Conservation (phyloP, 1,284 basidiomycete species). For the Irpex rosettiformis region DNA sequence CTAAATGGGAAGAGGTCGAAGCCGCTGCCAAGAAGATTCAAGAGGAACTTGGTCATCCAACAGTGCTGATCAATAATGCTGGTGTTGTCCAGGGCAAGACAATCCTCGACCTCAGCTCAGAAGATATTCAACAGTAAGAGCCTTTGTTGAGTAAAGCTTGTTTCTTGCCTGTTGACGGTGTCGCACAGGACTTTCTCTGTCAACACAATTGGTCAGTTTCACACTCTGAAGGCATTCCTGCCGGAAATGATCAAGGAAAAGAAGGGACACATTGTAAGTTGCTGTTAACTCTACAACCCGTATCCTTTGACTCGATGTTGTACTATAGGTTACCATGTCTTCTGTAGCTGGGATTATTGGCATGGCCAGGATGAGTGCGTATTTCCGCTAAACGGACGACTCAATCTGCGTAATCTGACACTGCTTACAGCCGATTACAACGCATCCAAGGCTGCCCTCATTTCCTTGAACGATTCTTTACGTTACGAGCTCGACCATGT, state of each 20-base stretch:
- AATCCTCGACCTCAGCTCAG: slow-evolving; percentile 72
- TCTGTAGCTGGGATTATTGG: slow-evolving; percentile 79
- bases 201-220: slow-evolving; percentile 88
- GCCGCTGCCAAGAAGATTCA: slow-evolving; percentile 65
- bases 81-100: slow-evolving; percentile 92
- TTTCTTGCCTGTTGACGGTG: neutral
- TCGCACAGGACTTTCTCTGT: slow-evolving; percentile 78
- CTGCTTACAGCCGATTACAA: slow-evolving; percentile 71
- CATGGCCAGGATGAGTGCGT: slow-evolving; percentile 77
- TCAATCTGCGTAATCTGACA: slow-evolving; percentile 7
- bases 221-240: slow-evolving; percentile 90
- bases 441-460: slow-evolving; percentile 83
- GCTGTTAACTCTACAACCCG: neutral
- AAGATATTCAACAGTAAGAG: slow-evolving; percentile 78
- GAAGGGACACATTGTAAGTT: slow-evolving; percentile 78
- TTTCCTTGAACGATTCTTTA: slow-evolving; percentile 75
- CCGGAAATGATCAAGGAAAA: slow-evolving; percentile 81
- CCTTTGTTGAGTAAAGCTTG: neutral
- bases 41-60: slow-evolving; percentile 86
- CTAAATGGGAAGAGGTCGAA: slow-evolving; percentile 79
- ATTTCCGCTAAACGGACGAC: neutral
- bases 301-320: slow-evolving; percentile 7
- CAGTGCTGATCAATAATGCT: slow-evolving; percentile 93
- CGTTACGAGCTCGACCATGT: slow-evolving; percentile 84
- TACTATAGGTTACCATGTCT: slow-evolving; percentile 67